Evolutionary conservation across 331 rosid species (phyloP).

Genomic region (Pyrus hybrid): DNA sequence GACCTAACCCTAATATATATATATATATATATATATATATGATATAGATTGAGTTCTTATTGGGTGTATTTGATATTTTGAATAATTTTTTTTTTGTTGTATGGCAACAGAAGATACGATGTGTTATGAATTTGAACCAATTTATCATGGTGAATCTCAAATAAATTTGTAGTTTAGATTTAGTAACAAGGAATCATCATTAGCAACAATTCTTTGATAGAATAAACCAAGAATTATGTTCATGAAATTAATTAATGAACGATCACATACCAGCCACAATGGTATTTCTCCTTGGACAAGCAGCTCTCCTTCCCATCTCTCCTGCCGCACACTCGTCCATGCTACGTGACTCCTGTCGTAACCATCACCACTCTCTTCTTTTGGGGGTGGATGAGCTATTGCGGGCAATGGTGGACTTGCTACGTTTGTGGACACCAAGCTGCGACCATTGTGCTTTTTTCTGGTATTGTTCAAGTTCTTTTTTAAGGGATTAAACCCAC

Average conservation of each 20-base stretch:
- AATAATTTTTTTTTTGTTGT: too few species aligned
- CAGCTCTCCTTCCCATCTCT: slow-evolving; percentile 90
- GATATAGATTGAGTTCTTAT: neutral
- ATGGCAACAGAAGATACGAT: too few species aligned
- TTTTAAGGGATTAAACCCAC: neutral
- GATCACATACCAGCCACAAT: slow-evolving; percentile 57
- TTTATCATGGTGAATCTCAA: too few species aligned
- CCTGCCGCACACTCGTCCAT: slow-evolving; percentile 85
- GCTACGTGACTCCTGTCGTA: slow-evolving; percentile 49
- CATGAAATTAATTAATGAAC: neutral
- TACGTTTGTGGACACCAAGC: slow-evolving; percentile 35
- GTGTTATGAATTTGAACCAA: too few species aligned
- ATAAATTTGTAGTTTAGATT: too few species aligned
- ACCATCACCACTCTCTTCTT: neutral
- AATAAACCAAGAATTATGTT: too few species aligned
- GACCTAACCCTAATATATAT: too few species aligned
- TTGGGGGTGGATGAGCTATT: slow-evolving; percentile 17
- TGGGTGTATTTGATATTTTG: neutral
- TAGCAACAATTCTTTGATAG: too few species aligned
- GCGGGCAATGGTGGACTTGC: slow-evolving; percentile 35
- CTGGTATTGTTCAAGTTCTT: neutral
- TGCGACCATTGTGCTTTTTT: slow-evolving; percentile 8
- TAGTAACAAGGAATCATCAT: too few species aligned
- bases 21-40: too few species aligned
- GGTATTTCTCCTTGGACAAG: slow-evolving; percentile 71